These are phyloP conservation scores for Solanum ossicruentum DNA, from an alignment of 257 asterid species.

Conservation along the genomic window DNA sequence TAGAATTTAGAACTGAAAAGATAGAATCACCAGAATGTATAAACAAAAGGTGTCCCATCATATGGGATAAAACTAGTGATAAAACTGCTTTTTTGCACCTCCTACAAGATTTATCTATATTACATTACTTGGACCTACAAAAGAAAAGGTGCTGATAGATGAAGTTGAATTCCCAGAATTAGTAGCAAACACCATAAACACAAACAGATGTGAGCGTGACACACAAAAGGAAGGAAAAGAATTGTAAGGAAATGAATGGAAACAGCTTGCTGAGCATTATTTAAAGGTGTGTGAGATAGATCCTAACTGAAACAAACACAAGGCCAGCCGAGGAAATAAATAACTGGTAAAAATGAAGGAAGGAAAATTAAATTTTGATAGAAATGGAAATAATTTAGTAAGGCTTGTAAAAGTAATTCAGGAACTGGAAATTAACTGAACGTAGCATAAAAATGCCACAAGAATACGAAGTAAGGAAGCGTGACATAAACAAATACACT, in stretches of 20 bases:
- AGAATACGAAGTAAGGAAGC: slow-evolving; percentile 35
- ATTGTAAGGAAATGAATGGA: background rate
- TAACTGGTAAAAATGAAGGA: slow-evolving; percentile 12
- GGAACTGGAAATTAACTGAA: slow-evolving; percentile 29
- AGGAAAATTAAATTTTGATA: slow-evolving; percentile 19
- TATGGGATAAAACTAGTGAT: background rate
- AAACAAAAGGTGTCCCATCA: background rate
- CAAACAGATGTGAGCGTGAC: background rate
- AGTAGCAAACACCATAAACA: background rate
- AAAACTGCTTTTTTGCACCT: background rate
- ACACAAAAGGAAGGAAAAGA: background rate
- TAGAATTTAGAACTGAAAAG: background rate
- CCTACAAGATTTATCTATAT: background rate
- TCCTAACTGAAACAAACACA: slow-evolving; percentile 1
- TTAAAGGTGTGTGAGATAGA: background rate
- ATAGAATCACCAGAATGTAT: background rate
- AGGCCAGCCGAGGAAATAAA: slow-evolving; percentile 12
- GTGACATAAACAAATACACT: slow-evolving; percentile 58
- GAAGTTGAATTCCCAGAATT: background rate
- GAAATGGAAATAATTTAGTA: slow-evolving; percentile 16
- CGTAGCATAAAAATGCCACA: slow-evolving; percentile 65
- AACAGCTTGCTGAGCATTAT: slow-evolving; percentile 1
- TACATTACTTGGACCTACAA: background rate
- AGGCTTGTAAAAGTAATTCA: slow-evolving; percentile 10
- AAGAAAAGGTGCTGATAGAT: background rate